Percentiles rank a stretch among this genome's conserved stretches.
Evolutionary conservation across 176 grass and related monocot genomes (phyloP).

Genomic region (Oryza coarctata): DNA sequence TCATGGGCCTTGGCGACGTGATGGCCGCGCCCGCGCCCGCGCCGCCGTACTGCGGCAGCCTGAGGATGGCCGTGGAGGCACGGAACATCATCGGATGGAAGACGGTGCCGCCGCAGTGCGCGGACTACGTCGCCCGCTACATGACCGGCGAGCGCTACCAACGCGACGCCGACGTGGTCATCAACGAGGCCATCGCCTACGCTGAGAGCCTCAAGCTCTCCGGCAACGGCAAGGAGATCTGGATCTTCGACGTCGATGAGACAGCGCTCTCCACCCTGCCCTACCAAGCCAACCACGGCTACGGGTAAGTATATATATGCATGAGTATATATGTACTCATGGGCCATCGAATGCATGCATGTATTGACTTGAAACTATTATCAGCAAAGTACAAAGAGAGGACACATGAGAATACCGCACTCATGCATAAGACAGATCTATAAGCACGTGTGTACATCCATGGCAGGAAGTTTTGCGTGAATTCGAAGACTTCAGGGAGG

Average conservation of each 20-base stretch:
- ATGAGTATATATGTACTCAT: too few species aligned
- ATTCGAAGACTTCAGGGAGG: too few species aligned
- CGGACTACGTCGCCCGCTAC: slow-evolving; percentile 48
- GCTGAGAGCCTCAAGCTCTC: slow-evolving; percentile 27
- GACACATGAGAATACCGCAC: too few species aligned
- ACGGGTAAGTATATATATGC: not conserved
- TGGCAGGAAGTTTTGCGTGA: too few species aligned
- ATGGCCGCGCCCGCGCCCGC: too few species aligned
- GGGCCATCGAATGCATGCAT: too few species aligned
- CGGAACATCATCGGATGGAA: slow-evolving; percentile 46
- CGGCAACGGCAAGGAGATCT: slow-evolving; percentile 50
- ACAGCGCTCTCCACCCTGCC: slow-evolving; percentile 26
- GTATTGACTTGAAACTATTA: too few species aligned
- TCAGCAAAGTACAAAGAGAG: too few species aligned
- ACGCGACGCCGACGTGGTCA: slow-evolving; percentile 39
- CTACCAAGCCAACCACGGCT: not conserved
- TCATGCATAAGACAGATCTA: too few species aligned
- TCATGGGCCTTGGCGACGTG: too few species aligned
- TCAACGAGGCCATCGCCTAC: slow-evolving; percentile 48
- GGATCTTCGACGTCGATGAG: slow-evolving; percentile 73
- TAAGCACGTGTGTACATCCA: too few species aligned
- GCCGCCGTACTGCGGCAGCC: slow-evolving; percentile 43
- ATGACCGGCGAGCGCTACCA: slow-evolving; percentile 45
- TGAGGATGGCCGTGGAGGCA: slow-evolving; percentile 45
- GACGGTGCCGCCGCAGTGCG: slow-evolving; percentile 38